Conservation (phyloP, 2,329 filamentous ascomycete genomes). For the Aaosphaeria arxii region DNA sequence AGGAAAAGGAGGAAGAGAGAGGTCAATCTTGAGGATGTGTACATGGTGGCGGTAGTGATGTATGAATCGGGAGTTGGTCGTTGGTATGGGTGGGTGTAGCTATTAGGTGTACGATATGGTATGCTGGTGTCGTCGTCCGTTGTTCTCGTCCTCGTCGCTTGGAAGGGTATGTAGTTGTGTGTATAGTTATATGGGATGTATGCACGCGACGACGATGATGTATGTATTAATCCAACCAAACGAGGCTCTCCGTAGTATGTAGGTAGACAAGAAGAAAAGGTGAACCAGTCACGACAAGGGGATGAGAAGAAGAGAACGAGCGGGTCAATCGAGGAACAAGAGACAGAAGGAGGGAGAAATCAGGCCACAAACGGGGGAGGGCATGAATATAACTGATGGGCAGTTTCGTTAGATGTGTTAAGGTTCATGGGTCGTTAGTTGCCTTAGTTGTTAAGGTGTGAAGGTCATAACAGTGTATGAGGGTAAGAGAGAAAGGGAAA, state of each 20-base stretch:
- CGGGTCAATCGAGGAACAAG: not conserved
- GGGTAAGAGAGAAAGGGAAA: too few species aligned
- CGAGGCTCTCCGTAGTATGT: too few species aligned
- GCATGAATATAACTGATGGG: not conserved
- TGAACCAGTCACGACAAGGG: not conserved
- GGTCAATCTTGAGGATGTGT: conserved; percentile 18
- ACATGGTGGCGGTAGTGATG: not conserved
- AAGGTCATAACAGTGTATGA: too few species aligned
- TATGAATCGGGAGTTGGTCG: not conserved
- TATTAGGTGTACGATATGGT: not conserved
- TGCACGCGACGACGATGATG: not conserved
- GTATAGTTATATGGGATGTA: not conserved
- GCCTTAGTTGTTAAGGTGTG: too few species aligned
- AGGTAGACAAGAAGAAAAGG: not conserved
- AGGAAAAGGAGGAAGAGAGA: conserved; percentile 25
- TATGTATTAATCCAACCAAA: not conserved
- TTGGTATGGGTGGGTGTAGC: not conserved
- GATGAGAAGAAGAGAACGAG: not conserved
- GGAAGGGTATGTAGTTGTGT: too few species aligned
- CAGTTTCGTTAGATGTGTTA: too few species aligned
- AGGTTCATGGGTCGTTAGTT: too few species aligned
- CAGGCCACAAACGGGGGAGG: not conserved
- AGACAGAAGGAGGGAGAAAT: not conserved
- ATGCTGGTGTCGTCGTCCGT: too few species aligned
- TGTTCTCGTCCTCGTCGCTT: too few species aligned